Conservation (phyloP, 192 early-diverging fungal genomes). For the Allomyces macrogynus region DNA sequence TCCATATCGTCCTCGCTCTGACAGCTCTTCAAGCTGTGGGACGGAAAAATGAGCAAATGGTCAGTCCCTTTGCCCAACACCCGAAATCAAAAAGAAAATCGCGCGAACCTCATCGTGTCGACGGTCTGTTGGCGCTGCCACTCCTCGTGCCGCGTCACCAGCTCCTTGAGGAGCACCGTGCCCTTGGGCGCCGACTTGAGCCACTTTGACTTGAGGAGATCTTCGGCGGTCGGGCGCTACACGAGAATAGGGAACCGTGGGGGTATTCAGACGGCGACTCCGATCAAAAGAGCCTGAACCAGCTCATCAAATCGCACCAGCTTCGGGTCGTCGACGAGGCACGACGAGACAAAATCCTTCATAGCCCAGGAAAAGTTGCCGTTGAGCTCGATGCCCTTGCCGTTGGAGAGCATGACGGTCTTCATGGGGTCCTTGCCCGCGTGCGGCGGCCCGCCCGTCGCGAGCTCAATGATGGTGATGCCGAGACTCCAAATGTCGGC, state of each 20-base stretch:
- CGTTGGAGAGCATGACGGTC: slow-evolving; percentile 67
- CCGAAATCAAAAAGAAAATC: background rate
- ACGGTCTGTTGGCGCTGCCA: background rate
- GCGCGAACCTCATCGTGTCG: background rate
- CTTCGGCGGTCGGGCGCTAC: background rate
- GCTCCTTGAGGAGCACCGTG: background rate
- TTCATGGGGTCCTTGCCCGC: slow-evolving; percentile 75
- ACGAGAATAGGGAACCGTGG: background rate
- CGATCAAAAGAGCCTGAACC: background rate
- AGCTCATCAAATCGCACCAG: slow-evolving; percentile 21
- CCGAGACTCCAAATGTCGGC: slow-evolving; percentile 99
- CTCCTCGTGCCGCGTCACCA: background rate
- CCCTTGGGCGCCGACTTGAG: background rate
- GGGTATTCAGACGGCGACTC: background rate
- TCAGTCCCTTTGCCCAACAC: too few relatives aligned
- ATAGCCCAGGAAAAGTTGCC: slow-evolving; percentile 54
- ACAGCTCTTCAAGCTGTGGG: background rate
- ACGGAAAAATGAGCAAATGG: too few relatives aligned
- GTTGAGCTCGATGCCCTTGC: slow-evolving; percentile 54
- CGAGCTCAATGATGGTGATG: slow-evolving; percentile 92
- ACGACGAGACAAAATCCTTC: slow-evolving; percentile 72
- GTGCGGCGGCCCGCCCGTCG: slow-evolving; percentile 84
- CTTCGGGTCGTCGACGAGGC: slow-evolving; percentile 69
- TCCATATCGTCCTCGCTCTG: background rate
- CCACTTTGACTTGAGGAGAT: background rate